Base-by-base conservation (phyloP, 176 grass and related monocot genomes). In the Carex pumila region DNA sequence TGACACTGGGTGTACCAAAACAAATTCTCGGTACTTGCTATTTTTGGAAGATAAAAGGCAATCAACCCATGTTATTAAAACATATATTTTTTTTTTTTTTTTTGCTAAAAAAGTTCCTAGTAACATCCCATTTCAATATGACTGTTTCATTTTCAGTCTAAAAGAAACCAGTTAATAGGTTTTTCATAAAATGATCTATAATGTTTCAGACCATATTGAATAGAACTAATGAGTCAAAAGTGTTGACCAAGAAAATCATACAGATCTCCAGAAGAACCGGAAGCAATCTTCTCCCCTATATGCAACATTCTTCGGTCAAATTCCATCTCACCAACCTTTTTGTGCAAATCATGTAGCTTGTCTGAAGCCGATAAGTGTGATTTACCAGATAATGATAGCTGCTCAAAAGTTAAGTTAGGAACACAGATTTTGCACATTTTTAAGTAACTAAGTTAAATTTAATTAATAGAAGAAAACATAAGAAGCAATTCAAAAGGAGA, bases 191-290 rank as follows among this genome's bases (percentile, higher is more conserved):
- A 9, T 34, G 11, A 31, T 55, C 22, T 78, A 12, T 50, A 18
- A 34, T 56, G 22, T 78, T 56, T 55, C 22, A 78, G 73, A 57
- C 50, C 73, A 78, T 18, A 77, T 34, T 34, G 15, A 77, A 32
- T 17, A 9, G 12, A 54, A 22, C 3, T 9, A 34, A 18, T 3
- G 19, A 74, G 45, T 34, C 13, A 57, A 56, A 78, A 56, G 29
- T 57, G 29, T 55, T 15, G 31, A 68, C 64, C 25, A 83, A 55
- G 39, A 49, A 79, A 80, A 83, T 88, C 92, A 90, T 90, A 98
- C 96, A 98, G 85, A 64, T 98, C 93, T 36, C 93, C 96, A 59
- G 88, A 98, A 88, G 96, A 95, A 83, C 96, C 96, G 56, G 88
- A 86, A 36, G 91, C 96, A 94, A 98, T 92, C 83, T 88, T 98